These are phyloP conservation scores for Daldinia decipiens DNA, from an alignment of 495 filamentous ascomycete species.

Conservation along the genomic window DNA sequence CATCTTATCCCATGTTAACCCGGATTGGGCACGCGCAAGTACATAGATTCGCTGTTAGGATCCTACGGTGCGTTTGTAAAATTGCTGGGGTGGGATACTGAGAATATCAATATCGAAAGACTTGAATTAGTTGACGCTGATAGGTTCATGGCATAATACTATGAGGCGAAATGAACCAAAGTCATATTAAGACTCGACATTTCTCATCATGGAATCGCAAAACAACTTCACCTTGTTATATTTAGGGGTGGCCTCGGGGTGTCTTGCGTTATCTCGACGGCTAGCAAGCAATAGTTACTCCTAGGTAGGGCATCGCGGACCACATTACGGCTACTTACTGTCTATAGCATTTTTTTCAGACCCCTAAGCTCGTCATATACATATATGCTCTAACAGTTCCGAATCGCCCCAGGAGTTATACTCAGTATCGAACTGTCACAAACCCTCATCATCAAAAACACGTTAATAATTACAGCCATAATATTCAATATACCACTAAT, in stretches of 20 bases:
- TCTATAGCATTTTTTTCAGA: no score
- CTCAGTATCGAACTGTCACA: neutral
- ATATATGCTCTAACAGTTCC: neutral
- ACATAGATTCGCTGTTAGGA: neutral
- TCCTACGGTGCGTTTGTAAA: neutral
- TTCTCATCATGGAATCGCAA: no score
- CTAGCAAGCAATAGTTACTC: no score
- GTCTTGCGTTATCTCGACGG: no score
- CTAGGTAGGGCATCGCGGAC: no score
- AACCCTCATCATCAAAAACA: neutral
- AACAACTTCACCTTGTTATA: no score
- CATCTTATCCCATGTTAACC: neutral
- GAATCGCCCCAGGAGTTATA: no score
- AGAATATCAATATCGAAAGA: neutral
- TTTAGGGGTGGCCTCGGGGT: no score
- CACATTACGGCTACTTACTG: no score
- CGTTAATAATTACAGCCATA: conserved; percentile 1
- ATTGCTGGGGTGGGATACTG: neutral
- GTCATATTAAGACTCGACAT: no score
- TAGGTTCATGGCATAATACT: neutral
- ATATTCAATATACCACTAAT: conserved; percentile 4
- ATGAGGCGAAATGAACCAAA: no score
- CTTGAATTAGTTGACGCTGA: neutral
- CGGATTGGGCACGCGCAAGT: neutral
- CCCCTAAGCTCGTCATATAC: no score